Evolutionary conservation across 2,329 filamentous ascomycete genomes (phyloP).

Genomic region (Pyrenophora graminea): DNA sequence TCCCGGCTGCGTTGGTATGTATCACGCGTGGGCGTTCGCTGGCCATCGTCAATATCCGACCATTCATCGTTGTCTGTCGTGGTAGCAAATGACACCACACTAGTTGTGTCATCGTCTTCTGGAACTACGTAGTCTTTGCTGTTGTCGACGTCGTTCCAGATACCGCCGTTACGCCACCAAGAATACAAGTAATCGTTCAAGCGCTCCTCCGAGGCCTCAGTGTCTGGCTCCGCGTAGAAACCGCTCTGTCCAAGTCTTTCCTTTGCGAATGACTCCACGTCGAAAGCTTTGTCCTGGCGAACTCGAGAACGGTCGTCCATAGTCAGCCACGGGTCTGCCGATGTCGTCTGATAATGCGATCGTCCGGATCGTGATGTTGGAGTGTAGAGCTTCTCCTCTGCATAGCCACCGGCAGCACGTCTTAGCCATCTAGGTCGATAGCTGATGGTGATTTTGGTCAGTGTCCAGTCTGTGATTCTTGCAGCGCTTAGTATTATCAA

Average conservation of each 20-base stretch:
- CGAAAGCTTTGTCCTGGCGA: conserved; percentile 53
- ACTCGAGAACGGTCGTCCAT: conserved; percentile 30
- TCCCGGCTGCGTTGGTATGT: conserved; percentile 58
- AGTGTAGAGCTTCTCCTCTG: conserved; percentile 24
- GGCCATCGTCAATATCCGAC: conserved; percentile 52
- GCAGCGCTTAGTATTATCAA: conserved; percentile 65
- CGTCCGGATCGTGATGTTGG: conserved; percentile 3
- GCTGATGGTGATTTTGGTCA: conserved; percentile 65
- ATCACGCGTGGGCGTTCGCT: conserved; percentile 74
- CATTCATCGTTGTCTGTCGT: conserved; percentile 51
- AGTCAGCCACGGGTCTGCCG: conserved; percentile 27
- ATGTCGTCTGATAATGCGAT: conserved; percentile 5
- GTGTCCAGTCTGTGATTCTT: conserved; percentile 57
- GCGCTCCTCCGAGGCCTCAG: conserved; percentile 60
- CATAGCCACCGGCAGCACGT: conserved; percentile 52
- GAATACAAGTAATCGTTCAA: conserved; percentile 76
- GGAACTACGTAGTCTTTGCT: conserved; percentile 76
- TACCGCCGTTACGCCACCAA: conserved; percentile 83
- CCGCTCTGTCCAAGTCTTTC: conserved; percentile 57
- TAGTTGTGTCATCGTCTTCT: conserved; percentile 76
- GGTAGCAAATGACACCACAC: conserved; percentile 70
- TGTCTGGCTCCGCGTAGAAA: conserved; percentile 27
- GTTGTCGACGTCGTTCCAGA: conserved; percentile 80
- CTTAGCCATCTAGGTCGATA: conserved; percentile 68
- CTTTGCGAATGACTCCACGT: conserved; percentile 80